Evolutionary conservation across 164 flowering plant genomes (phyloP).

Genomic region (Echeveria elegans): DNA sequence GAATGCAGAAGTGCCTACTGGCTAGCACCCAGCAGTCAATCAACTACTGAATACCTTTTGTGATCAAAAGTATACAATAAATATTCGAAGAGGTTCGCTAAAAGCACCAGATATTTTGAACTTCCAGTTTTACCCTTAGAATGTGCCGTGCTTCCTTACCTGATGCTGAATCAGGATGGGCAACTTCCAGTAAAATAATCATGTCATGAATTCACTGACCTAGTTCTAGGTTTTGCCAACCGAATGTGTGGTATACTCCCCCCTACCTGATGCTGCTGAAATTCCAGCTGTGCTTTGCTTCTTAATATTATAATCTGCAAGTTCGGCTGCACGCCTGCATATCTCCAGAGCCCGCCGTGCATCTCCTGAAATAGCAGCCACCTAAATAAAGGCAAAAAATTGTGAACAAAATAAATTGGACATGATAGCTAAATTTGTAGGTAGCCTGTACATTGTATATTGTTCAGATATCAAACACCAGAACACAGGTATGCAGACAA

Average conservation of each 20-base stretch:
- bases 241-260: not conserved
- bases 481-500: not conserved
- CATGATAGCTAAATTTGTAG: not conserved
- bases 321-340: constrained; percentile 94
- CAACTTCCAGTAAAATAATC: not conserved
- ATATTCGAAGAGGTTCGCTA: not conserved
- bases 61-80: not conserved
- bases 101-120: not conserved
- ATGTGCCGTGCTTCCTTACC: too few species aligned
- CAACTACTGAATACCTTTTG: not conserved
- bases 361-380: constrained; percentile 98
- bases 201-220: not conserved
- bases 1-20: not conserved
- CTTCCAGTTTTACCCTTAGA: too few species aligned
- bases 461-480: not conserved
- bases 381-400: constrained; percentile 32
- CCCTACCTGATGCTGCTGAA: constrained; percentile 37
- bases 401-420: not conserved
- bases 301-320: constrained; percentile 65
- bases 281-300: constrained; percentile 19
- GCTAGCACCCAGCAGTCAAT: not conserved
- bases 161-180: not conserved
- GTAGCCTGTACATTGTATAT: not conserved
- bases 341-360: constrained; percentile 95
- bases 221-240: not conserved